Evolutionary conservation across 2,329 filamentous ascomycete genomes (phyloP).

Genomic region (Diaporthe helianthi): DNA sequence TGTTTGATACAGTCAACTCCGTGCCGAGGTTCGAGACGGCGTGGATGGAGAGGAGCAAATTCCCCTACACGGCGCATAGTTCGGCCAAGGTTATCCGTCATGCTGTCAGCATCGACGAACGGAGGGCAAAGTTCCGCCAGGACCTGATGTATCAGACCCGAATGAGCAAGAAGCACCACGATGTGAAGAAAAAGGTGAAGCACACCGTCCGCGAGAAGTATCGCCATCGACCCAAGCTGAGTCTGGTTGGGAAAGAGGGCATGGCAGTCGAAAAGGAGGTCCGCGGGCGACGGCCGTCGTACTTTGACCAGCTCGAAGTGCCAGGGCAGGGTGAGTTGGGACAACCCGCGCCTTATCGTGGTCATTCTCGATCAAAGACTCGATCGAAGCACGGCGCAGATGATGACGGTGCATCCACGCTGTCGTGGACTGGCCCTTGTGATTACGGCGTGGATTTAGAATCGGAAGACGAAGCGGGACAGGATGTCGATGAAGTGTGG

Average conservation of each 20-base stretch:
- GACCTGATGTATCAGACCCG: slow-evolving; percentile 68
- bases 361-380: slow-evolving; percentile 44
- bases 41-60: slow-evolving; percentile 81
- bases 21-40: slow-evolving; percentile 78
- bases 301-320: slow-evolving; percentile 17
- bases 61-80: slow-evolving; percentile 69
- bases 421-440: slow-evolving; percentile 41
- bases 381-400: slow-evolving; percentile 38
- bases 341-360: slow-evolving; percentile 51
- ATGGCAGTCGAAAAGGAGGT: neutral
- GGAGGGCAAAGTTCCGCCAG: slow-evolving; percentile 74
- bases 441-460: slow-evolving; percentile 47
- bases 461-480: slow-evolving; percentile 57
- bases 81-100: slow-evolving; percentile 70
- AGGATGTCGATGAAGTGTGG: slow-evolving; percentile 83
- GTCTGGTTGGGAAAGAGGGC: neutral
- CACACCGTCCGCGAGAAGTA: slow-evolving; percentile 47
- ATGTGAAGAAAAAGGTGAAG: slow-evolving; percentile 34
- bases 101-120: slow-evolving; percentile 74
- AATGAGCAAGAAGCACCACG: slow-evolving; percentile 28
- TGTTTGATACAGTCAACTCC: slow-evolving; percentile 85
- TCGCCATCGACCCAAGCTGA: slow-evolving; percentile 36
- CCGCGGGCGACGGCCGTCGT: slow-evolving; percentile 32
- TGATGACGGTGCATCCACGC: slow-evolving; percentile 41
- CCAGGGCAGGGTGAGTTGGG: slow-evolving; percentile 1